These are phyloP conservation scores for Colletotrichum zoysiae DNA, from an alignment of 2,329 filamentous ascomycete genomes.

Conservation along the genomic window DNA sequence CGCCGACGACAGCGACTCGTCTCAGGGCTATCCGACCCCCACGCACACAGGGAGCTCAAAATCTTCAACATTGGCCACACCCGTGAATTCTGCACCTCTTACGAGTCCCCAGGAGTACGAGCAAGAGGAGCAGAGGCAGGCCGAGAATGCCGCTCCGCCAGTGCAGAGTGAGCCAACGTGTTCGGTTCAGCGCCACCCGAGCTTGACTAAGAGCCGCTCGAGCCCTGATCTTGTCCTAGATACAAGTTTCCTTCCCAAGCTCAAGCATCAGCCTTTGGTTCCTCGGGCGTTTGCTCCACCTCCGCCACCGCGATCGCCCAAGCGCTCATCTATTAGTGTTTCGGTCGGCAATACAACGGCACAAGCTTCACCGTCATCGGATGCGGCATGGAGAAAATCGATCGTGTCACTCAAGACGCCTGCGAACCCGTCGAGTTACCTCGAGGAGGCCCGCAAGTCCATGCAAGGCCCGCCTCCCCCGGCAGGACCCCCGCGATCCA, in stretches of 20 bases:
- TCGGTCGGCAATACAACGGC: conserved; percentile 36
- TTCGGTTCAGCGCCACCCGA: conserved; percentile 31
- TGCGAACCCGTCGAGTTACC: conserved; percentile 32
- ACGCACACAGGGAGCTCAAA: conserved; percentile 22
- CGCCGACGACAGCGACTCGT: conserved; percentile 39
- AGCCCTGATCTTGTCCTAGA: conserved; percentile 43
- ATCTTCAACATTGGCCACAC: conserved; percentile 20
- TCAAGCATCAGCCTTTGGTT: conserved; percentile 55
- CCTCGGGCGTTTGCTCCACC: conserved; percentile 29
- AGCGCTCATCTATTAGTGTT: conserved; percentile 23
- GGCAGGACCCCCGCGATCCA: conserved; percentile 20
- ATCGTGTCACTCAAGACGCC: conserved; percentile 20
- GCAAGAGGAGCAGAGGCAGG: not conserved
- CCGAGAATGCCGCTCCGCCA: not conserved
- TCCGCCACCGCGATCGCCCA: conserved; percentile 44
- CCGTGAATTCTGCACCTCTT: conserved; percentile 21
- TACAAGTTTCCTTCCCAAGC: conserved; percentile 52
- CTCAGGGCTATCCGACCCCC: conserved; percentile 30
- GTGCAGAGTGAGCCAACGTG: conserved; percentile 9
- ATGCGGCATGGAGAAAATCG: conserved; percentile 16
- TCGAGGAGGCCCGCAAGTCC: conserved; percentile 39
- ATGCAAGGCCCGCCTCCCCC: conserved; percentile 12
- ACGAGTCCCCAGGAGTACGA: conserved; percentile 21
- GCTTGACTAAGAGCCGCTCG: conserved; percentile 44
- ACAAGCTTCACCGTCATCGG: conserved; percentile 15